Evolutionary conservation across 2,329 filamentous ascomycete species (phyloP), one percentile per base, ranked within the genome.

Genomic region (Myriangium duriaei): DNA sequence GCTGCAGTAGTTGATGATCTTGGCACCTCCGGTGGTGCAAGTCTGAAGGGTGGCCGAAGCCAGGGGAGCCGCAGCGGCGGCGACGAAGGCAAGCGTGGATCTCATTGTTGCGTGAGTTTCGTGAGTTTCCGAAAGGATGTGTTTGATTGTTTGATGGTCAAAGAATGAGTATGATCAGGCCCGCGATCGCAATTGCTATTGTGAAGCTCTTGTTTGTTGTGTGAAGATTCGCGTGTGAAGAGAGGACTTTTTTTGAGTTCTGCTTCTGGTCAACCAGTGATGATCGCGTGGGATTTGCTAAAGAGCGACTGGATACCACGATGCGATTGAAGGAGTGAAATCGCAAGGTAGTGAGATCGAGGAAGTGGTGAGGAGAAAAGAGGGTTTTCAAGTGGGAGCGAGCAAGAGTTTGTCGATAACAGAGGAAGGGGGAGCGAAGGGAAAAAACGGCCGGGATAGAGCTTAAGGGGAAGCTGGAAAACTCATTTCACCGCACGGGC

Each of bases 1-100:
- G 38, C 42, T 41, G 50, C 53, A 56, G 32, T 49, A 46, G 46
- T 56, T 56, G 39, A 52, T 42, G 37, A 56, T 52, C 33, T 48
- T 42, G 17, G 52, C 53, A 28, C 41, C 47, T 29, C 53, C 53
- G 31, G 49, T 42, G 12, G 30, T 17, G 17, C 29, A 39, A 5
- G n/a, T 11, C 29, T 32, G 30, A 28, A 41, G 21, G 18, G 45
- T 42, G 19, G 41, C 35, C 11, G 42, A 33, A 14, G 46, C 41
- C 17, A 41, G 34, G 32, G 47, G 49, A 47, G 47, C 34, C 18
- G 50, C 45, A 24, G 47, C 40, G 45, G 48, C 36, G 39, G 52
- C 51, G 45, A 45, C 47, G 43, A 45, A 45, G 34, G 46, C 45
- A 42, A 45, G 47, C 36, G 50, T 46, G 30, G 42, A 47, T 40